Base-by-base conservation (phyloP, 2,329 filamentous ascomycete genomes). In the Alternaria gansuensis region DNA sequence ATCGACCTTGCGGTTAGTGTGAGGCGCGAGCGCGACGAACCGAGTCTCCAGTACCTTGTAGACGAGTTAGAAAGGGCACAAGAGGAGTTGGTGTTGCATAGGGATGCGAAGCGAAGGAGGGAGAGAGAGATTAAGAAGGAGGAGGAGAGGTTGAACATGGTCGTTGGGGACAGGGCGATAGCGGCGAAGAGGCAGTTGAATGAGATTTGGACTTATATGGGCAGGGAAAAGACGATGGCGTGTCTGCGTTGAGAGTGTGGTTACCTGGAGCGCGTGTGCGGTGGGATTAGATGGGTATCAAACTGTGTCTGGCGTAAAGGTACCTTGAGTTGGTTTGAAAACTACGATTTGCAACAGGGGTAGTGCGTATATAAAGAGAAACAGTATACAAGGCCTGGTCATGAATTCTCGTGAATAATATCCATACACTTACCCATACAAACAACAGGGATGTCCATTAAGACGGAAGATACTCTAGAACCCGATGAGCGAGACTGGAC, bases 11-110 rank as follows among this genome's bases (percentile, higher is more conserved):
- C 51, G 3, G 46, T 56, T 5, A 23, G n/a, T 13, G 10, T 51
- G 2, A 11, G 31, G 5, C 52, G 57, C 8, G 57, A 59, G 46
- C 52, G 57, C 52, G 57, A 48, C 34, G 45, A 56, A 39, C 46
- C 46, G 8, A 21, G 45, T 5, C 21, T 56, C 3, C 11, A 11
- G 21, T 33, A 28, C 4, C 52, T 51, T n/a, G n/a, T 4, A 2
- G 5, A 33, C 3, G 45, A 59, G 6, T 21, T 59, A 5, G 33
- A 17, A 8, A 26, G 14, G n/a, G 46, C 40, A 5, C 46, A 46
- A 21, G 14, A 8, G 8, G 23, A 40, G 0, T 21, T 59, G n/a
- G 34, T n/a, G 4, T 4, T 28, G 34, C 33, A 48, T 8, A 29
- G 53, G 11, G 46, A 51, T 9, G 46, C 13, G 3, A 55, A 31